Evolutionary conservation across 2,329 filamentous ascomycete genomes (phyloP).

Genomic region (Davidsoniella eucalypti): DNA sequence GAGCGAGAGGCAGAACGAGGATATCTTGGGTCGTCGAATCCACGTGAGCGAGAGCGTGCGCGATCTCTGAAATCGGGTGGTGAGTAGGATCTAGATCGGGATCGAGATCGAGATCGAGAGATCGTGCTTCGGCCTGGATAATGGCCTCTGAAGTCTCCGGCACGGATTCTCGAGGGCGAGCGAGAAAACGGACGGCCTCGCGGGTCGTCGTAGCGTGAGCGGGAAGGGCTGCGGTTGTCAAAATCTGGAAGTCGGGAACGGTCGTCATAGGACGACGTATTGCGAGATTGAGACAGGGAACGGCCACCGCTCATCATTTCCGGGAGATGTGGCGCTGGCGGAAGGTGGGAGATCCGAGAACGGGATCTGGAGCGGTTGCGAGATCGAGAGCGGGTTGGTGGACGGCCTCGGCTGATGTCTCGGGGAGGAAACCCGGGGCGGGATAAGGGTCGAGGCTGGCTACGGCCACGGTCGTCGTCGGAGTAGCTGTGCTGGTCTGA

Average conservation of each 20-base stretch:
- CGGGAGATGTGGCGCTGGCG: not conserved
- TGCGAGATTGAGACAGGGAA: constrained; percentile 1
- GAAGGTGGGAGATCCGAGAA: not conserved
- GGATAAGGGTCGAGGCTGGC: not conserved
- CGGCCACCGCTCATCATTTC: not conserved
- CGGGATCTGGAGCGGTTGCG: not conserved
- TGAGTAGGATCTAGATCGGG: not conserved
- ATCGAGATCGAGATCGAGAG: not conserved
- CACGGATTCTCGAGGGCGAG: constrained; percentile 4
- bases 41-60: constrained; percentile 3
- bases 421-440: too few relatives aligned
- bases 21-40: not conserved
- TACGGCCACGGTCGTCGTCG: not conserved
- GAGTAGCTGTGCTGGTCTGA: not conserved
- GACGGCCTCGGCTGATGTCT: not conserved
- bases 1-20: not conserved
- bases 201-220: too few relatives aligned
- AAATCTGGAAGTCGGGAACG: not conserved
- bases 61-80: constrained; percentile 1
- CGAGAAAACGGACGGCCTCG: not conserved
- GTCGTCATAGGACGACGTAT: not conserved
- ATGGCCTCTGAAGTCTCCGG: not conserved
- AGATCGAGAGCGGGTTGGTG: not conserved
- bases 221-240: too few relatives aligned
- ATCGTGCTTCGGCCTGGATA: not conserved